Percentiles rank a stretch among this genome's conserved stretches.
Conservation (phyloP, 805 yeast genomes). For the Pichia membranifaciens region DNA sequence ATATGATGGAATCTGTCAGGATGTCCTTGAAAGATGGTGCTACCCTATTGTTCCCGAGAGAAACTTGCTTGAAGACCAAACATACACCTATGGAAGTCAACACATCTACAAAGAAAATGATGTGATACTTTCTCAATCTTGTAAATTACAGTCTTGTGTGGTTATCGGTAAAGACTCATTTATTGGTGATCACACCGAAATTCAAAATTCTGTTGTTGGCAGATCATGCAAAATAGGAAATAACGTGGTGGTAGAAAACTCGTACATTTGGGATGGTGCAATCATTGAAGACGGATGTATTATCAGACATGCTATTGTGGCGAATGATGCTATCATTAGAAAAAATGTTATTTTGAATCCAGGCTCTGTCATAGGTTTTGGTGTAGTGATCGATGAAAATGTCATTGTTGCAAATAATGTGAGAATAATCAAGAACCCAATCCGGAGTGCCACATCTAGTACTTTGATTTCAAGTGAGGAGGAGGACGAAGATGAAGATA, state of each 20-base stretch:
- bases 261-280: constrained; percentile 86
- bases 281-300: constrained; percentile 58
- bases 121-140: constrained; percentile 90
- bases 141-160: constrained; percentile 73
- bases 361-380: constrained; percentile 77
- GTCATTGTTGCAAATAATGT: constrained; percentile 44
- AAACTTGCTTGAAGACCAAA: constrained; percentile 63
- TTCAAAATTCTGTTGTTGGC: constrained; percentile 76
- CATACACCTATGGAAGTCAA: constrained; percentile 73
- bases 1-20: constrained; percentile 86
- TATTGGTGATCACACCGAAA: constrained; percentile 67
- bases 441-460: constrained; percentile 22
- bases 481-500: constrained; percentile 13
- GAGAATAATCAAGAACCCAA: constrained; percentile 46
- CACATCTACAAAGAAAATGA: constrained; percentile 86
- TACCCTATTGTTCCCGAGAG: constrained; percentile 89
- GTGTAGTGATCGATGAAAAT: constrained; percentile 57
- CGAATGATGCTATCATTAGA: constrained; percentile 54
- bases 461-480: constrained; percentile 17
- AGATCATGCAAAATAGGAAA: constrained; percentile 80
- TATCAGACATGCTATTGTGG: constrained; percentile 64
- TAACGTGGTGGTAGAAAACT: constrained; percentile 61
- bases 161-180: constrained; percentile 73
- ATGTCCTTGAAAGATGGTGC: constrained; percentile 84
- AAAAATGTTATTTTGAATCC: constrained; percentile 46